phyloP scores from a whole-genome alignment of 345 rosid species.

The Stellera chamaejasme region DNA sequence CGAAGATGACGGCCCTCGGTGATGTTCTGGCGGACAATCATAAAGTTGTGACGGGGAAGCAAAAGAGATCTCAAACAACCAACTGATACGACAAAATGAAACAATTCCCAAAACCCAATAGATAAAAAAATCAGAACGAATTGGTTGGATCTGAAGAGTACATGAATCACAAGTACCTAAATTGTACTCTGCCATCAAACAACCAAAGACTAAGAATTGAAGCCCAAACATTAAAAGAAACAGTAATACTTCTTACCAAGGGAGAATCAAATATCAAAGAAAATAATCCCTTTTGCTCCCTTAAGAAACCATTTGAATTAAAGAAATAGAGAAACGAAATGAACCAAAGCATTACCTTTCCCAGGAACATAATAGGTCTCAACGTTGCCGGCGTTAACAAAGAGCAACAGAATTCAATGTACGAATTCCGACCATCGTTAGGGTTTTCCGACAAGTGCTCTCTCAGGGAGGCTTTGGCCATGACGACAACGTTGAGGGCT shows the following conservation, averaged over 20 bases:
- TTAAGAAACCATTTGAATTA: background rate
- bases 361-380: constrained; percentile 51
- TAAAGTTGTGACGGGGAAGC: too few species aligned
- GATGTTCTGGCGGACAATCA: constrained; percentile 32
- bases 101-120: constrained; percentile 66
- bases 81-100: too few species aligned
- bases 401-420: constrained; percentile 41
- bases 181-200: constrained; percentile 75
- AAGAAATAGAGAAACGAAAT: background rate
- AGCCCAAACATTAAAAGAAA: constrained; percentile 55
- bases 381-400: constrained; percentile 44
- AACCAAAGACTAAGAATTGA: constrained; percentile 45
- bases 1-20: constrained; percentile 45
- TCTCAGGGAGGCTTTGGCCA: constrained; percentile 33
- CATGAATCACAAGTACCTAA: too few species aligned
- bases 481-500: constrained; percentile 32
- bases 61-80: too few species aligned
- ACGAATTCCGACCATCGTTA: constrained; percentile 48
- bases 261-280: too few species aligned
- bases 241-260: too few species aligned
- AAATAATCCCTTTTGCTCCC: too few species aligned
- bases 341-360: constrained; percentile 34
- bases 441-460: constrained; percentile 35
- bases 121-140: too few species aligned
- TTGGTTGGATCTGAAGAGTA: too few species aligned